phyloP scores from a whole-genome alignment of 495 filamentous ascomycete genomes.

The Penicillium roqueforti region DNA sequence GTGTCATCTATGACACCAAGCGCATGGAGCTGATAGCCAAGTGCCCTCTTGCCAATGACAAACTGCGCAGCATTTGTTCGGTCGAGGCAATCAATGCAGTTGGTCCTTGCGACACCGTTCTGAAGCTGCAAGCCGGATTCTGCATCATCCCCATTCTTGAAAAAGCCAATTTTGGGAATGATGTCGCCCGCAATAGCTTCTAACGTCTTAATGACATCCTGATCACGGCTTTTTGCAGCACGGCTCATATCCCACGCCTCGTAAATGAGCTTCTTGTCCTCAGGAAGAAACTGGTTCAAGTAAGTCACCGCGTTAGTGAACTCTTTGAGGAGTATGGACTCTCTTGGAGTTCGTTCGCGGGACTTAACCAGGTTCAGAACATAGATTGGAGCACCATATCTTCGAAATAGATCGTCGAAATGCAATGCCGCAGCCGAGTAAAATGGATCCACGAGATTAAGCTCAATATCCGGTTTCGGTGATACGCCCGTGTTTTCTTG shows the following conservation, averaged over 20 bases:
- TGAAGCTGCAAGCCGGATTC: conserved; percentile 66
- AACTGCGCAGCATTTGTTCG: conserved; percentile 97
- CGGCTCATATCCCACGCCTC: conserved; percentile 98
- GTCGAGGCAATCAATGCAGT: conserved; percentile 97
- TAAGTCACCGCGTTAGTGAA: conserved; percentile 86
- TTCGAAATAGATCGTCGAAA: conserved; percentile 92
- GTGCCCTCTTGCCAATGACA: conserved; percentile 92
- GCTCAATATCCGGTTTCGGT: conserved; percentile 90
- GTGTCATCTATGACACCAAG: conserved; percentile 80
- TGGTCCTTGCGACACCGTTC: conserved; percentile 90
- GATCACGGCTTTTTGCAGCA: conserved; percentile 89
- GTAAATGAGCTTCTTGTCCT: conserved; percentile 79
- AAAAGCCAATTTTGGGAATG: conserved; percentile 81
- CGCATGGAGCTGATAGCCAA: conserved; percentile 89
- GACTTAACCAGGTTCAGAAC: conserved; percentile 93
- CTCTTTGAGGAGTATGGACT: conserved; percentile 85
- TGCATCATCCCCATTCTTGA: conserved; percentile 77
- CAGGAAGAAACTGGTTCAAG: conserved; percentile 89
- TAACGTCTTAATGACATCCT: conserved; percentile 90
- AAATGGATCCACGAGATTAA: conserved; percentile 93
- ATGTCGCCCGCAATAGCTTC: conserved; percentile 86
- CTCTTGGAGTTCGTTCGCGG: conserved; percentile 82
- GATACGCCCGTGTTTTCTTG: conserved; percentile 95
- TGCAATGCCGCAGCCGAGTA: conserved; percentile 94
- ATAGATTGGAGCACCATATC: conserved; percentile 89